Base-by-base conservation (phyloP, 192 early-diverging fungal genomes). In the Umbelopsis sp. region DNA sequence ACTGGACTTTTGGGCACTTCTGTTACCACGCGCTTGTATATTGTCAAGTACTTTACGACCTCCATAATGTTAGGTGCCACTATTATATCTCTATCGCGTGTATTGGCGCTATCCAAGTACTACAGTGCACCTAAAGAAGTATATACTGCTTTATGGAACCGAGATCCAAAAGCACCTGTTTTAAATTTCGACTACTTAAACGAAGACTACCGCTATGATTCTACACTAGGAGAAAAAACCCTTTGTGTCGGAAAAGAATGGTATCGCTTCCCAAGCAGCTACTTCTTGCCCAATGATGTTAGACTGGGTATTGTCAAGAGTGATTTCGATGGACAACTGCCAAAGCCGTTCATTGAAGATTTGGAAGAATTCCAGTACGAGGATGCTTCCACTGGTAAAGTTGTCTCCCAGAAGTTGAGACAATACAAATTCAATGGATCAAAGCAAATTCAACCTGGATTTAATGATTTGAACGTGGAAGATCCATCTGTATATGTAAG, bases 161-260 rank as follows among this genome's bases (percentile, higher is more conserved):
- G 47, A 23, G 44, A 49, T n/a, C 72, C 66, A 3, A 67, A 81
- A 35, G 35, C 10, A 2, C 74, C 30, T 13, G 41, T 74, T 35
- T 23, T 68, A 61, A 66, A 73, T 20, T 16, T 45, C 30, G 71
- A 71, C 69, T 68, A 73, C 20, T 45, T 78, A 10, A 50, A 78
- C 8, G 76, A 78, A 50, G 33, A 73, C 6, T 78, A 69, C 30
- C 64, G 46, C 2, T 33, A 61, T n/a, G 45, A 74, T 35, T 4
- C 68, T 9, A 58, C 45, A 1, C 22, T 64, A 8, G 79, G 51
- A 33, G 70, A 70, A 48, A 67, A 75, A 53, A 68, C 67, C 23
- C 81, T 98, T 23, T 99, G 97, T 77, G 83, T 98, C 66, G 96
- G 93, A 44, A 93, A 90, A 68, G 97, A 96, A 68, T 99, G 97